These are phyloP conservation scores for Bocquillonia castaneifolia DNA, from an alignment of 441 rosid genomes.

Conservation along the genomic window DNA sequence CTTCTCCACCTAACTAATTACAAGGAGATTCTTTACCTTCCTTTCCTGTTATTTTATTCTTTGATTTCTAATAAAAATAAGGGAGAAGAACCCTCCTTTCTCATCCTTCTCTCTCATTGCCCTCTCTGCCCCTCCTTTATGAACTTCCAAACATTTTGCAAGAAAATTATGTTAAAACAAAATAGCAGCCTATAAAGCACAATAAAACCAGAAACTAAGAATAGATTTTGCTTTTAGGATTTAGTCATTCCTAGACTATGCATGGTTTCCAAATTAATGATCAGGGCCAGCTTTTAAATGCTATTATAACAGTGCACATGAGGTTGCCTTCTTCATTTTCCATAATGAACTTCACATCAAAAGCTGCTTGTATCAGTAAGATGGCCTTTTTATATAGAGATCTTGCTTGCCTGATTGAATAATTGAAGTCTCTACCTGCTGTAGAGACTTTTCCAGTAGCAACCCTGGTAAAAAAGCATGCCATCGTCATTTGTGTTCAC, in stretches of 20 bases:
- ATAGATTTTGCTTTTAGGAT: not conserved
- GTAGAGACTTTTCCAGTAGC: slow-evolving; percentile 3
- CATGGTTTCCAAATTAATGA: not conserved
- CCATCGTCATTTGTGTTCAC: not conserved
- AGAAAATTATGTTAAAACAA: slow-evolving; percentile 9
- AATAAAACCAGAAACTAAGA: not conserved
- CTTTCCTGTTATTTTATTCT: not conserved
- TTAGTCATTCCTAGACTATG: not conserved
- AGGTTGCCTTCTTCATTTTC: not conserved
- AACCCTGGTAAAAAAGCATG: not conserved
- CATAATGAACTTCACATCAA: not conserved
- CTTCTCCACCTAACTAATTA: not conserved
- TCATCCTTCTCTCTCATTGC: not conserved
- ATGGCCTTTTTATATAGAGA: not conserved
- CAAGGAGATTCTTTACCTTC: not conserved
- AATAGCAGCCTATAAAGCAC: not conserved
- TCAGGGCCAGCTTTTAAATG: not conserved
- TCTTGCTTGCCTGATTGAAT: not conserved
- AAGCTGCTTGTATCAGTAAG: not conserved
- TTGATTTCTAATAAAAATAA: not conserved
- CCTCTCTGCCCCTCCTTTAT: not conserved
- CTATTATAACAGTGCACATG: not conserved
- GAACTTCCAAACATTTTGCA: not conserved
- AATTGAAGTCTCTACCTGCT: not conserved
- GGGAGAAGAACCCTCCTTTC: too few relatives aligned